These are phyloP conservation scores for Ophiostoma novo-ulmi DNA, from an alignment of 2,329 filamentous ascomycete species.

Conservation along the genomic window DNA sequence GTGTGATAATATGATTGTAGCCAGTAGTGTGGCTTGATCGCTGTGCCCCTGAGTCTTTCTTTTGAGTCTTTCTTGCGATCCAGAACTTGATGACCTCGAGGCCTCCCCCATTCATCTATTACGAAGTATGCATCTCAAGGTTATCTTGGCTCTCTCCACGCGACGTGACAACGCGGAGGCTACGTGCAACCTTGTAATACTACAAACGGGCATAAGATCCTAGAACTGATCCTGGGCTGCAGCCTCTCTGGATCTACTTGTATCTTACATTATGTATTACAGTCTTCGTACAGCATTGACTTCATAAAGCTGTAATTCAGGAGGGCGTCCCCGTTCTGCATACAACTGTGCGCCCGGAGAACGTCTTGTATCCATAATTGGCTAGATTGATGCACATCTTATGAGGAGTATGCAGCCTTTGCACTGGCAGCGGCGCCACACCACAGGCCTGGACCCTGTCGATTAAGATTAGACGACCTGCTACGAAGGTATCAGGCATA, in stretches of 20 bases:
- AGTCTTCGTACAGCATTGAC: neutral
- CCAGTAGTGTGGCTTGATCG: neutral
- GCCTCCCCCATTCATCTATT: too few species aligned
- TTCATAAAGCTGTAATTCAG: neutral
- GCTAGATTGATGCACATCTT: neutral
- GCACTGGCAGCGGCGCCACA: neutral
- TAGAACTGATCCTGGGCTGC: neutral
- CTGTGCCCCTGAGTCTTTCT: neutral
- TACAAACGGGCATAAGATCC: neutral
- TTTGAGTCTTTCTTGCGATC: neutral
- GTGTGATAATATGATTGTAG: neutral
- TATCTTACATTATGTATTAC: neutral
- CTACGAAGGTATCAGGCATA: too few species aligned
- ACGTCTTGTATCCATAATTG: neutral
- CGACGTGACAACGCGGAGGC: neutral
- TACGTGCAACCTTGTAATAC: neutral
- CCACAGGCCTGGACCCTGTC: neutral
- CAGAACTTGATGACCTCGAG: too few species aligned
- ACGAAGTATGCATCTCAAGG: neutral
- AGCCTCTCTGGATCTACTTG: neutral
- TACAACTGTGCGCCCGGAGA: slow-evolving; percentile 9
- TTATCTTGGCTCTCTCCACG: neutral
- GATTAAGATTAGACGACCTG: slow-evolving; percentile 18
- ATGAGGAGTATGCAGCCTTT: neutral
- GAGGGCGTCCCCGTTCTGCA: slow-evolving; percentile 11